These are phyloP conservation scores for Tuber umbilicatum DNA, from an alignment of 495 filamentous ascomycete species.

Conservation along the genomic window DNA sequence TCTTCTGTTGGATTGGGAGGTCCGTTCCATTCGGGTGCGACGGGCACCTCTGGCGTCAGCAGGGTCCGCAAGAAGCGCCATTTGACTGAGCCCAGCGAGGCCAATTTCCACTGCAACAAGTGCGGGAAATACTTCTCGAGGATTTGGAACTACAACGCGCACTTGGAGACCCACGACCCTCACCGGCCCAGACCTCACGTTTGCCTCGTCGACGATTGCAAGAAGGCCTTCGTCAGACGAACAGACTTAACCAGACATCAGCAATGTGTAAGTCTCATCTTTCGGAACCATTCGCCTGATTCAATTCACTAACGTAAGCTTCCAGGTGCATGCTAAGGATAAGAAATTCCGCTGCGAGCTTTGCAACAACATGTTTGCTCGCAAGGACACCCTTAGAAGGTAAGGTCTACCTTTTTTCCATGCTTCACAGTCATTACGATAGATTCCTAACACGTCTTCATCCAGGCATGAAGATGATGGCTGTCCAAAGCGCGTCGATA, in stretches of 20 bases:
- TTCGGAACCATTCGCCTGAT: neutral
- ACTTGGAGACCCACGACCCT: conserved; percentile 85
- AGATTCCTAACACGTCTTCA: conserved; percentile 29
- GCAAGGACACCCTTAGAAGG: conserved; percentile 79
- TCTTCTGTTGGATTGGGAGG: conserved; percentile 28
- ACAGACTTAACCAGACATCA: conserved; percentile 79
- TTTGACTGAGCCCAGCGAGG: conserved; percentile 64
- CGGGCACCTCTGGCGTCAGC: conserved; percentile 9
- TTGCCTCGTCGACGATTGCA: conserved; percentile 60
- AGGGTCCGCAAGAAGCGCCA: conserved; percentile 47
- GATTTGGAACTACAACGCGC: conserved; percentile 84
- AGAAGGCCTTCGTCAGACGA: conserved; percentile 70
- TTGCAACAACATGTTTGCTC: conserved; percentile 67
- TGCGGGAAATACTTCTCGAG: conserved; percentile 79
- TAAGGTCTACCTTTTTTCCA: conserved; percentile 42
- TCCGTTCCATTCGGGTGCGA: conserved; percentile 19
- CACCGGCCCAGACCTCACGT: conserved; percentile 60
- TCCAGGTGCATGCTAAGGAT: conserved; percentile 63
- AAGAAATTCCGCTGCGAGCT: conserved; percentile 64
- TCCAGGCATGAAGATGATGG: conserved; percentile 72
- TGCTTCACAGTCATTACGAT: neutral
- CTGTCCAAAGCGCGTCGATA: conserved; percentile 65
- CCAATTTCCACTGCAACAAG: conserved; percentile 65
- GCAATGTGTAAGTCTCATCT: conserved; percentile 57
- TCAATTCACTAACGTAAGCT: conserved; percentile 23